These are phyloP conservation scores for Arthrobotrys conoides DNA, from an alignment of 2,329 filamentous ascomycete genomes.

Conservation along the genomic window DNA sequence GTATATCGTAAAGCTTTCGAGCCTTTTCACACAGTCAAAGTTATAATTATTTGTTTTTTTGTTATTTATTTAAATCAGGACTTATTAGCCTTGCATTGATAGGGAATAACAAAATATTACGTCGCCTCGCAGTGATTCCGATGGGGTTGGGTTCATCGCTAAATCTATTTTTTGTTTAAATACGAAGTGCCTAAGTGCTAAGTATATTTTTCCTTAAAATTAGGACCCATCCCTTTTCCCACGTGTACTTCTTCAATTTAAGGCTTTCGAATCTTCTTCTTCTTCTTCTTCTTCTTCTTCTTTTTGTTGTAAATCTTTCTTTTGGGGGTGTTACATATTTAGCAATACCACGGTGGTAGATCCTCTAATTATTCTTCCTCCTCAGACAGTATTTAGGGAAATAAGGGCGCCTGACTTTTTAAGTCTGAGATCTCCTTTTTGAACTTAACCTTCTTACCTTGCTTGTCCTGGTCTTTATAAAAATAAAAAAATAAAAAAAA, in stretches of 20 bases:
- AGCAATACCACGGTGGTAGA: not conserved
- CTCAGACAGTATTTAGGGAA: not conserved
- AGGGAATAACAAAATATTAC: not conserved
- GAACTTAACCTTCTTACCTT: not conserved
- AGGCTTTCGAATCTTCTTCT: not conserved
- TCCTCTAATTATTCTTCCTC: not conserved
- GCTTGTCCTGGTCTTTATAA: not conserved
- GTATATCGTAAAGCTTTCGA: not conserved
- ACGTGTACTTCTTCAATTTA: not conserved
- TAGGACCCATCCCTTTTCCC: not conserved
- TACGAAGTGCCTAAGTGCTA: not conserved
- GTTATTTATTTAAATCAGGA: too few species aligned
- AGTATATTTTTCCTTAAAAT: too few species aligned
- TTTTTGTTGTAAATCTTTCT: not conserved
- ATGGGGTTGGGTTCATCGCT: not conserved
- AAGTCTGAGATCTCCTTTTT: too few species aligned
- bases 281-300: too few species aligned
- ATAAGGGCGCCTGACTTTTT: not conserved
- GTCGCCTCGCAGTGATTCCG: conserved; percentile 12
- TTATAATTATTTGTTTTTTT: too few species aligned
- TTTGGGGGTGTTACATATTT: not conserved
- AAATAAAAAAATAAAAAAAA: too few species aligned
- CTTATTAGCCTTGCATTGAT: not conserved
- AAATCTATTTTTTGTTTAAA: not conserved
- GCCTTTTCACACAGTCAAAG: too few species aligned